phyloP scores from a whole-genome alignment of 345 rosid genomes.

The Balakata baccata region DNA sequence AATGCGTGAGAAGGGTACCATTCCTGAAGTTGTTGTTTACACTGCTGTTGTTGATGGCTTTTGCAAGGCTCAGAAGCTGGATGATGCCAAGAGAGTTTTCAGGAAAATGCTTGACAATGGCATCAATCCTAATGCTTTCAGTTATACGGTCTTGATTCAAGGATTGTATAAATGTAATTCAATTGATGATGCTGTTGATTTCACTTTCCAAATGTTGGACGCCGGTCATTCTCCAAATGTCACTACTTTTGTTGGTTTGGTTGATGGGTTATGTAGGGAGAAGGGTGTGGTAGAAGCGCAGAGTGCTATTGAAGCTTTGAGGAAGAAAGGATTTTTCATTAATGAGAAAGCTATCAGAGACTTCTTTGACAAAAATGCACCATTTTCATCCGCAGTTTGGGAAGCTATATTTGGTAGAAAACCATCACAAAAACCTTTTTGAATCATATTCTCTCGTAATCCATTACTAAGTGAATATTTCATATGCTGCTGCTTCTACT shows the following conservation, averaged over 20 bases:
- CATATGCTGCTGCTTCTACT: not conserved
- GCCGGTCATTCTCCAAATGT: slow-evolving; percentile 81
- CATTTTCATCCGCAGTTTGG: slow-evolving; percentile 58
- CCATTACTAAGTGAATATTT: not conserved
- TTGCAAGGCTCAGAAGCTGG: slow-evolving; percentile 71
- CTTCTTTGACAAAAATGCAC: slow-evolving; percentile 69
- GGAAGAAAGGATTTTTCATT: slow-evolving; percentile 60
- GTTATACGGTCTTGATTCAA: slow-evolving; percentile 56
- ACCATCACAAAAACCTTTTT: slow-evolving; percentile 34
- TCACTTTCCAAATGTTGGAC: slow-evolving; percentile 70
- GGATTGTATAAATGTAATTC: slow-evolving; percentile 55
- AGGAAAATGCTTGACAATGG: slow-evolving; percentile 72
- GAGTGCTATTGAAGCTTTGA: slow-evolving; percentile 39
- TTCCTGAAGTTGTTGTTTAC: slow-evolving; percentile 87
- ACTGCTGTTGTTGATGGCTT: slow-evolving; percentile 90
- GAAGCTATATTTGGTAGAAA: slow-evolving; percentile 72
- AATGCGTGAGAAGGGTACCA: slow-evolving; percentile 81
- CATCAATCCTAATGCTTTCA: slow-evolving; percentile 66
- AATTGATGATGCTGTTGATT: slow-evolving; percentile 61
- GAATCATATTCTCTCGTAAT: slow-evolving; percentile 1
- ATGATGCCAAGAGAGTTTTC: slow-evolving; percentile 84
- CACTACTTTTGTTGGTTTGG: slow-evolving; percentile 77
- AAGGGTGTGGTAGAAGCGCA: slow-evolving; percentile 61
- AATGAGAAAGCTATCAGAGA: slow-evolving; percentile 68
- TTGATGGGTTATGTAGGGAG: slow-evolving; percentile 62